Evolutionary conservation across 2,329 filamentous ascomycete genomes (phyloP), one percentile per base, ranked within the genome.

Genomic region (Microascus cirrosus): DNA sequence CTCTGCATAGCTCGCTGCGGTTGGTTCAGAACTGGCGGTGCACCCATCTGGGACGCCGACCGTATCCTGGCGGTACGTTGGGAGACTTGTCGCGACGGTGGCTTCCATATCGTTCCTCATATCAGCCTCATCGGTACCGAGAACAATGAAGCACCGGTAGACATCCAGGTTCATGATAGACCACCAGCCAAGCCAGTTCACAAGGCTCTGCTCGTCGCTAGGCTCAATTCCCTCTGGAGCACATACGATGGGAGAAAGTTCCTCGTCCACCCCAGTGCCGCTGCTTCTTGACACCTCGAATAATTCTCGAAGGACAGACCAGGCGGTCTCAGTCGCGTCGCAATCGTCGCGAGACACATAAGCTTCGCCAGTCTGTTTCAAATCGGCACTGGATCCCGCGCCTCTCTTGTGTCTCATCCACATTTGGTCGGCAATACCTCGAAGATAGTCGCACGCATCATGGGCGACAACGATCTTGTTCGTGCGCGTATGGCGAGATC

Each of bases 101-200:
- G 57, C 42, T 22, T 24, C 13, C 5, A 22, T n/a, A 10, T 15
- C 28, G 52, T 52, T 53, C 36, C 59, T 58, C 1, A 61, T 65
- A 13, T 60, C 60, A 10, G 62, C 56, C 12, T 61, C 55, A 25
- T 63, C 63, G 1, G 80, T 80, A 2, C 82, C 82, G 4, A 85
- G 58, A 2, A 86, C 77, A 20, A 72, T 69, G 62, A 85, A 85
- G 42, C 74, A 77, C 35, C 81, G 76, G 63, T 76, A 81, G 48
- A 69, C 68, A 59, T 83, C 76, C 39, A 81, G 64, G 34, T 77
- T 75, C 58, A 67, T 60, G 35, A 73, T 69, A 0, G 80, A 72
- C 83, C 82, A 86, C 67, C 73, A 79, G 1, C 78, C 81, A 65
- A 84, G 86, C 78, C 80, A 85, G 61, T 84, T 81, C 11, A 85